These are phyloP conservation scores for Candolleomyces aberdarensis DNA, from an alignment of 768 basidiomycete species.

Conservation along the genomic window DNA sequence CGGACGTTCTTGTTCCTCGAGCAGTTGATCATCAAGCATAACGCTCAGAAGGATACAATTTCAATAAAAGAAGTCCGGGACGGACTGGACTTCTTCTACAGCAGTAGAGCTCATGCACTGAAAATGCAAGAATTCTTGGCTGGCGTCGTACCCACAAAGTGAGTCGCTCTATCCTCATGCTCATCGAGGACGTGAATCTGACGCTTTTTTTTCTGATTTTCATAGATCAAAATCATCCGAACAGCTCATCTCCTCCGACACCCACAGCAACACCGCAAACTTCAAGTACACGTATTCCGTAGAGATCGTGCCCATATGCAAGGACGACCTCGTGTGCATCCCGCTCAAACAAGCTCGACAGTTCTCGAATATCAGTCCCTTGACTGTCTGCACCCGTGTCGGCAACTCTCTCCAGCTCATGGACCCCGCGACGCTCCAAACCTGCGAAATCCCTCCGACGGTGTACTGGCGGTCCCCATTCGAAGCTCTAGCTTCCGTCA, in stretches of 20 bases:
- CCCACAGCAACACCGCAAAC: slow-evolving; percentile 88
- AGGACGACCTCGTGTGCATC: slow-evolving; percentile 94
- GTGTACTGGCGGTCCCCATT: slow-evolving; percentile 94
- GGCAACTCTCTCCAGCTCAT: slow-evolving; percentile 89
- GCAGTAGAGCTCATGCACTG: slow-evolving; percentile 83
- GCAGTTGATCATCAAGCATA: slow-evolving; percentile 94
- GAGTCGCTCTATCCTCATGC: slow-evolving; percentile 21
- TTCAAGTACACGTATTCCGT: slow-evolving; percentile 98
- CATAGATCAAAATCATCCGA: slow-evolving; percentile 87
- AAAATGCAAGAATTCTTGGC: slow-evolving; percentile 96
- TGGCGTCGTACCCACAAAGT: slow-evolving; percentile 87
- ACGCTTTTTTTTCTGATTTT: too few relatives aligned
- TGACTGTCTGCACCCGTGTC: slow-evolving; percentile 86
- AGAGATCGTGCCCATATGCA: slow-evolving; percentile 95
- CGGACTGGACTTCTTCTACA: slow-evolving; percentile 97
- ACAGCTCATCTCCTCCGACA: slow-evolving; percentile 90
- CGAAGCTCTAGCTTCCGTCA: slow-evolving; percentile 73
- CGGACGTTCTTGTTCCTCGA: slow-evolving; percentile 97
- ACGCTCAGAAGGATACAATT: slow-evolving; percentile 95
- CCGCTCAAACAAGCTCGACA: slow-evolving; percentile 78
- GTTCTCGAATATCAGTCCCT: slow-evolving; percentile 84
- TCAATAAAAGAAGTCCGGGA: slow-evolving; percentile 90
- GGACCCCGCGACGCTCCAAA: slow-evolving; percentile 84
- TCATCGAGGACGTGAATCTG: not conserved
- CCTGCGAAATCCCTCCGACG: slow-evolving; percentile 72